phyloP scores from a whole-genome alignment of 495 filamentous ascomycete species.

The Aspergillus avenaceus region DNA sequence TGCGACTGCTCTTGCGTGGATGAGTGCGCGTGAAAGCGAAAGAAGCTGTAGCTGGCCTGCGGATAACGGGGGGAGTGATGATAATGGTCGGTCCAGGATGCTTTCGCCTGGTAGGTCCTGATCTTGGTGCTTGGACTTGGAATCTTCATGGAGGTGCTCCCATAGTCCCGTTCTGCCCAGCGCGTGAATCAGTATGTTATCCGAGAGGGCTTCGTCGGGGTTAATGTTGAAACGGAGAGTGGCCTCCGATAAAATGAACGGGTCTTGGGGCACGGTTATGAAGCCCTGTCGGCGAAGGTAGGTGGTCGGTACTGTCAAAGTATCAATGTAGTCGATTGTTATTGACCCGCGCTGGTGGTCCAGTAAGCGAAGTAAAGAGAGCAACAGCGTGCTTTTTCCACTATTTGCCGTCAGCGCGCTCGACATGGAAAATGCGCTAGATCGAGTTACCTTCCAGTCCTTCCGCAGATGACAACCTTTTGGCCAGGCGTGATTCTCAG shows the following conservation, averaged over 20 bases:
- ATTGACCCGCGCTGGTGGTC: not conserved
- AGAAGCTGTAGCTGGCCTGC: not conserved
- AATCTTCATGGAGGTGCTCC: not conserved
- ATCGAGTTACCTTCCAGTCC: not conserved
- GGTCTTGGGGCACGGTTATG: not conserved
- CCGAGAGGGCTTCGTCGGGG: not conserved
- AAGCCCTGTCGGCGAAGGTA: not conserved
- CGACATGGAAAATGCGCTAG: not conserved
- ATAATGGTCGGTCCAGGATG: not conserved
- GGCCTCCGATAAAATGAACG: not conserved
- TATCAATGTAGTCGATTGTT: not conserved
- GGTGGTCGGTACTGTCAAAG: not conserved
- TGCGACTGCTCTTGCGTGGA: not conserved
- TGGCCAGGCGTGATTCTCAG: not conserved
- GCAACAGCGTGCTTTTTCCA: not conserved
- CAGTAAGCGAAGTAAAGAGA: not conserved
- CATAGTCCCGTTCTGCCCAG: not conserved
- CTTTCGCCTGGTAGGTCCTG: not conserved
- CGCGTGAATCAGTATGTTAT: not conserved
- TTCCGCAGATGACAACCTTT: not conserved
- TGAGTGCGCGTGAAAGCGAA: not conserved
- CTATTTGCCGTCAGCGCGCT: not conserved
- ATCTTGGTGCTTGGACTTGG: not conserved
- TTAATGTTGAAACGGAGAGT: not conserved
- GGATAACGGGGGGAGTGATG: not conserved